Base-by-base conservation (phyloP, 768 basidiomycete genomes). In the Lanmaoa pseudosensibilis region DNA sequence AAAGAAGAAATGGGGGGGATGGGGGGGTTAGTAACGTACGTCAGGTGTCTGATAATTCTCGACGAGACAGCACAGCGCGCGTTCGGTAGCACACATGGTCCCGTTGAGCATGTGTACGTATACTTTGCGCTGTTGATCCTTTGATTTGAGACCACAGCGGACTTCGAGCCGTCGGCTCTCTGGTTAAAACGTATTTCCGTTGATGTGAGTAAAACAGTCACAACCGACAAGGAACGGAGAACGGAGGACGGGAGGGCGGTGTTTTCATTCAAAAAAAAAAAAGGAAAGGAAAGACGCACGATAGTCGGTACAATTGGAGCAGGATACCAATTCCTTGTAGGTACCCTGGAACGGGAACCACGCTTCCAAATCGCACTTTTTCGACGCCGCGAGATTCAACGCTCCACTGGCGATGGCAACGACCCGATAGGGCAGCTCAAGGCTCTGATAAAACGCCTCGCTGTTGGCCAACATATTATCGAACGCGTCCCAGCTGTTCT, bases 101-200 rank as follows among this genome's bases (percentile, higher is more conserved):
- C 94, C 96, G 72, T 99, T 99, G 68, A 99, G 77, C 97, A 99
- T 99, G 78, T 99, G 97, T 5, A 97, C 95, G 74, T 98, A 98
- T 5, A 94, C 76, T 69, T 98, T 95, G 56, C 90, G 84, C 49
- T 90, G 80, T 68, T 98, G 93, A 32, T 94, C 94, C 65, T 92
- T 91, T 57, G 81, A 79, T 75, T 95, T 97, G 71, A 95, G 78
- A 10, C 97, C 97, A 67, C 94, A 94, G 43, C 94, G 83, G 25
- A 99, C 87, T 71, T 99, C 97, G 50, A 99, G 82, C 55, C 91
- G 83, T 67, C 97, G 84, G 65, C 88, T 88, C 81, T 99, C 96
- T 98, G 70, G 58, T 11, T 4, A 37, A 50, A 37, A 50, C 21
- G 27, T 21, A 16, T 30, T 19, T 3, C 8, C 30, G n/a, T 8